Conservation (phyloP, 73 alveolate genomes). For the Effrenium voratum region DNA sequence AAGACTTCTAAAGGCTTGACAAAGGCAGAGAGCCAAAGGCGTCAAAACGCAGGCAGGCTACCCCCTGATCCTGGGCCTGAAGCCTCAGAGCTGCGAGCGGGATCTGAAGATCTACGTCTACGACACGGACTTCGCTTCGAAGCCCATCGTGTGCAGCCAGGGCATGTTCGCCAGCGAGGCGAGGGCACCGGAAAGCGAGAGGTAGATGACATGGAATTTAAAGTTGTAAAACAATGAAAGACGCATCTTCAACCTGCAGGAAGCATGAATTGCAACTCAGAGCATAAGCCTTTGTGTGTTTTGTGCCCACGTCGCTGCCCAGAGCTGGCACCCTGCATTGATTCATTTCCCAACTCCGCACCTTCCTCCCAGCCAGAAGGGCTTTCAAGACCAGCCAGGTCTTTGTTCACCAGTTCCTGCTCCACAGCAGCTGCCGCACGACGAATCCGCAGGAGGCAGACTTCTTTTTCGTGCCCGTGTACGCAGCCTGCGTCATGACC, state of each 20-base stretch:
- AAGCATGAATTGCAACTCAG: no score
- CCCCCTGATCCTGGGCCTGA: conserved; percentile 57
- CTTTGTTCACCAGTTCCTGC: conserved; percentile 49
- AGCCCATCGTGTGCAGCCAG: conserved; percentile 86
- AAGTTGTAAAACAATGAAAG: not conserved
- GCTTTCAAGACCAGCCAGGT: not conserved
- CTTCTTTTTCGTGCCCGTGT: conserved; percentile 90
- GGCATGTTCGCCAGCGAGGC: conserved; percentile 93
- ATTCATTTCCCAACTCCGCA: no score
- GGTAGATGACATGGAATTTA: not conserved
- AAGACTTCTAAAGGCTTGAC: no score
- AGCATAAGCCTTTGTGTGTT: no score
- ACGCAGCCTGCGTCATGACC: conserved; percentile 93
- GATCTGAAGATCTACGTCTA: conserved; percentile 42
- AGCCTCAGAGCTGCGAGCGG: conserved; percentile 41
- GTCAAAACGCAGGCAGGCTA: conserved; percentile 73
- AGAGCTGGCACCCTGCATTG: no score
- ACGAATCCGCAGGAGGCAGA: conserved; percentile 71
- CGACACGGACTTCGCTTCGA: conserved; percentile 53
- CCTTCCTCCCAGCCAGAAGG: not conserved
- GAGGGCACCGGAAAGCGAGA: not conserved
- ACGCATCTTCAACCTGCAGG: not conserved
- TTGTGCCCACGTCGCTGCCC: no score
- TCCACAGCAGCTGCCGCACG: conserved; percentile 69
- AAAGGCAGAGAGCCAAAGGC: no score